A percentile compares a stretch with the other conserved stretches of the same genome.
These are phyloP conservation scores for Pyrenophora tritici-repentis DNA, from an alignment of 2,329 filamentous ascomycete genomes.

Conservation along the genomic window DNA sequence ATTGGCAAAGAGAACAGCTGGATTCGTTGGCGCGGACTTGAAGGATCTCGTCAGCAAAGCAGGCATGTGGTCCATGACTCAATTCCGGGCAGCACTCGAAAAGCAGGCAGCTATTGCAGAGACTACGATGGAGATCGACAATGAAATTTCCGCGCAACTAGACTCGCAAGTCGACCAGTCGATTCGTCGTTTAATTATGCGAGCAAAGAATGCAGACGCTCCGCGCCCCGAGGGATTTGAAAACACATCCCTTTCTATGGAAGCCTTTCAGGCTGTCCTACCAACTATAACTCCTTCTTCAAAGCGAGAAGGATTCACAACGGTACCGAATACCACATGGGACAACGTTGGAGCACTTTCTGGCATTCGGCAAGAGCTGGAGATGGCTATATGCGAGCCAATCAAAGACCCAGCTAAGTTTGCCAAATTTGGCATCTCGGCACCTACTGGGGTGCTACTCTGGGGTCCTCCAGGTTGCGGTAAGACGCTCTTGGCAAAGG, in stretches of 20 bases:
- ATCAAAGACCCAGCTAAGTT: conserved; percentile 84
- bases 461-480: conserved; percentile 97
- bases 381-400: conserved; percentile 84
- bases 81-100: conserved; percentile 60
- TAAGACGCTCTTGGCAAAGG: conserved; percentile 94
- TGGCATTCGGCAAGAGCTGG: conserved; percentile 78
- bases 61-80: conserved; percentile 66
- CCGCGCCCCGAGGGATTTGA: conserved; percentile 60
- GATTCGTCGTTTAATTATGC: conserved; percentile 55
- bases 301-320: conserved; percentile 92
- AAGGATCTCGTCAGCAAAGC: conserved; percentile 71
- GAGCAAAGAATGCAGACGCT: conserved; percentile 55
- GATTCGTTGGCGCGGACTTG: conserved; percentile 91
- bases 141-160: conserved; percentile 18
- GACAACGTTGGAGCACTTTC: conserved; percentile 84
- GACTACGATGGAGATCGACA: conserved; percentile 60
- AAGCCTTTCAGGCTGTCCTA: conserved; percentile 75
- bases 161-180: conserved; percentile 27
- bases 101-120: conserved; percentile 42
- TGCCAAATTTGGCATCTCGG: conserved; percentile 74
- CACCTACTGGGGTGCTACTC: conserved; percentile 84
- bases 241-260: conserved; percentile 63
- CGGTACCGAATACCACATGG: conserved; percentile 93
- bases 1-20: conserved; percentile 83
- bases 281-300: conserved; percentile 78